Conservation (phyloP, 768 basidiomycete species). For the Leucocoprinus birnbaumii region DNA sequence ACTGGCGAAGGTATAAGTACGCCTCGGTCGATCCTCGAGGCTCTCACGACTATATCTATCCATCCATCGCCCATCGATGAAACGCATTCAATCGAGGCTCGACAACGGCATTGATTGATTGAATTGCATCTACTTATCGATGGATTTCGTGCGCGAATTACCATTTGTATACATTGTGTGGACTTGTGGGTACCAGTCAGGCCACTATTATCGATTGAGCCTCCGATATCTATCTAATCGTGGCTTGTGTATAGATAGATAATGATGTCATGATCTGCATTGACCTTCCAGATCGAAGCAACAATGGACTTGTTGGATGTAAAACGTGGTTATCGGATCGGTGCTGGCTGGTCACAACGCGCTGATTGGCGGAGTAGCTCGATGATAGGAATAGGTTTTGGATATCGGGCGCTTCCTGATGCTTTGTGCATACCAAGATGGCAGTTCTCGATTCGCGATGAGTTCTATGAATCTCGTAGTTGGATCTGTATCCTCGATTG, state of each 20-base stretch:
- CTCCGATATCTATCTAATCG: not conserved
- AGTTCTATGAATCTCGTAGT: not conserved
- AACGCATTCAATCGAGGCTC: no score
- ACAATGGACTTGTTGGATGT: not conserved
- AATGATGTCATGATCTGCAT: not conserved
- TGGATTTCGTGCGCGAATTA: no score
- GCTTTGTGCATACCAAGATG: not conserved
- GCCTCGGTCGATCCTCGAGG: not conserved
- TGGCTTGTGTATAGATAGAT: not conserved
- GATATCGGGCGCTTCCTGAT: not conserved
- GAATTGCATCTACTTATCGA: no score
- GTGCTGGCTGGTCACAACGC: not conserved
- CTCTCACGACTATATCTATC: not conserved
- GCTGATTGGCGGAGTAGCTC: not conserved
- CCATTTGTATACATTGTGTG: not conserved
- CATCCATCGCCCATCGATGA: no score
- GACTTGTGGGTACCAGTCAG: not conserved
- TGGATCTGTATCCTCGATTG: not conserved
- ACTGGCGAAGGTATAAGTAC: no score
- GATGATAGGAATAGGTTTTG: not conserved
- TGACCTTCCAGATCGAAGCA: not conserved
- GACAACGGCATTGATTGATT: no score
- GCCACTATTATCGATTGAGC: not conserved
- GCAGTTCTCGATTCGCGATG: not conserved
- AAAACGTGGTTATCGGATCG: slow-evolving; percentile 2